These are phyloP conservation scores for Penicillium sp. DNA, from an alignment of 2,329 filamentous ascomycete species.

Conservation along the genomic window DNA sequence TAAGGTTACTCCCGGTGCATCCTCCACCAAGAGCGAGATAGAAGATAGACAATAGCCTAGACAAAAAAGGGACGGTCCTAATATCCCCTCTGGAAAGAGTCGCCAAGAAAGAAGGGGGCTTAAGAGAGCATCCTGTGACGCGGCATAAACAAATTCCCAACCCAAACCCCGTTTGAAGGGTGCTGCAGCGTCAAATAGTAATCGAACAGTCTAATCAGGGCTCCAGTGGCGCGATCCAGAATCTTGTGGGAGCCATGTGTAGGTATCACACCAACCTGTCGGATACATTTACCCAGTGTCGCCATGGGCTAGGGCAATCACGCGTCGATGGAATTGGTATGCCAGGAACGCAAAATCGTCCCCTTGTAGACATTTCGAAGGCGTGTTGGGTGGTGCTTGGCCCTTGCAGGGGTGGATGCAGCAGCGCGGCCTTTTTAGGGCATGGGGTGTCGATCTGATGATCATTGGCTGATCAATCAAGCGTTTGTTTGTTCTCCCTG, in stretches of 20 bases:
- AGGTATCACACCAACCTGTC: neutral
- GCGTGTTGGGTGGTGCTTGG: neutral
- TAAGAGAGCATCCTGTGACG: neutral
- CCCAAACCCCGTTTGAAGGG: neutral
- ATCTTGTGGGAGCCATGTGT: neutral
- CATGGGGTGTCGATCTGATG: neutral
- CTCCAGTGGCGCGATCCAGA: constrained; percentile 9
- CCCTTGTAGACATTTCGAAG: neutral
- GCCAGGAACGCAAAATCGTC: neutral
- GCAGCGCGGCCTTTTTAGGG: neutral
- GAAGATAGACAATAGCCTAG: neutral
- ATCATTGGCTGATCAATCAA: neutral
- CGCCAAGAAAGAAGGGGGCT: constrained; percentile 24
- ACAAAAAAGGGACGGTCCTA: neutral
- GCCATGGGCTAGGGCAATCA: constrained; percentile 2
- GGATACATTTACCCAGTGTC: neutral
- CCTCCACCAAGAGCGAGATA: neutral
- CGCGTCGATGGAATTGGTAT: constrained; percentile 12
- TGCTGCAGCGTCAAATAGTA: neutral
- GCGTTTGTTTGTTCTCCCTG: neutral
- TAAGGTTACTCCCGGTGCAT: neutral
- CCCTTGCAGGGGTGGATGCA: constrained; percentile 10
- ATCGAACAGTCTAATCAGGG: neutral
- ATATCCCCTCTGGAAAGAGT: neutral
- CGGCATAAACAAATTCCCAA: neutral